A percentile compares a stretch with the other conserved stretches of the same genome.
Conservation (phyloP, 2,329 filamentous ascomycete species). For the Nigrospora oryzae region DNA sequence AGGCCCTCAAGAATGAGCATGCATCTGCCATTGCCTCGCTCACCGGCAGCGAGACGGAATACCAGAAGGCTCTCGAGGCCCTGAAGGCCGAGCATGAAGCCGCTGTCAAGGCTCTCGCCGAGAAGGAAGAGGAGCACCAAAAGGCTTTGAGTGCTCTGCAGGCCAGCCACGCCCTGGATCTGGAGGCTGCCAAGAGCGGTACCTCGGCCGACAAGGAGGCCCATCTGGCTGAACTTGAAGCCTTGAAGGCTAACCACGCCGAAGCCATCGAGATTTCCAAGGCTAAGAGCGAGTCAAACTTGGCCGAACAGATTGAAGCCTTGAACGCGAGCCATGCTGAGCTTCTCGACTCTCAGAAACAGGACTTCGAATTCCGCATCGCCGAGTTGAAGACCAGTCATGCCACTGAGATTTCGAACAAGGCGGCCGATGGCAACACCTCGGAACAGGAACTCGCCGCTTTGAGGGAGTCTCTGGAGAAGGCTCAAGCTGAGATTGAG, state of each 20-base stretch:
- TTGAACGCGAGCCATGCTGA: constrained; percentile 32
- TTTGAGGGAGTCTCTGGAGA: constrained; percentile 21
- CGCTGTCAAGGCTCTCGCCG: constrained; percentile 35
- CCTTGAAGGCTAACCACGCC: constrained; percentile 45
- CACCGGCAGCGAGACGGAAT: constrained; percentile 40
- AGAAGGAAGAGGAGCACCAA: constrained; percentile 44
- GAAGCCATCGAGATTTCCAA: constrained; percentile 37
- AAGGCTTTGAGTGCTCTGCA: constrained; percentile 45
- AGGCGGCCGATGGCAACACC: constrained; percentile 22
- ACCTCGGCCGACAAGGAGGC: constrained; percentile 40
- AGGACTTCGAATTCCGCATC: constrained; percentile 28
- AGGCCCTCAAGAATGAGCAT: constrained; percentile 25
- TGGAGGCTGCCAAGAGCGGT: constrained; percentile 46
- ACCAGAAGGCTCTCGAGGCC: constrained; percentile 45
- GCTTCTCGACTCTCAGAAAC: constrained; percentile 31
- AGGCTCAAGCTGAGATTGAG: constrained; percentile 20
- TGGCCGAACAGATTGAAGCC: constrained; percentile 28
- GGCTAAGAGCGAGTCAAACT: constrained; percentile 27
- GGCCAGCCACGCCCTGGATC: constrained; percentile 48
- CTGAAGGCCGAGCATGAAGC: constrained; percentile 36
- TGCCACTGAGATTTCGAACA: constrained; percentile 21
- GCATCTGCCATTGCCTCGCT: constrained; percentile 29
- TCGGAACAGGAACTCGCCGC: constrained; percentile 26
- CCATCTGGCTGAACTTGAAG: constrained; percentile 40
- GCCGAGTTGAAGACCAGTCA: constrained; percentile 26